Evolutionary conservation across 306 rosid genomes (phyloP).

Genomic region (Trifolium pratense): DNA sequence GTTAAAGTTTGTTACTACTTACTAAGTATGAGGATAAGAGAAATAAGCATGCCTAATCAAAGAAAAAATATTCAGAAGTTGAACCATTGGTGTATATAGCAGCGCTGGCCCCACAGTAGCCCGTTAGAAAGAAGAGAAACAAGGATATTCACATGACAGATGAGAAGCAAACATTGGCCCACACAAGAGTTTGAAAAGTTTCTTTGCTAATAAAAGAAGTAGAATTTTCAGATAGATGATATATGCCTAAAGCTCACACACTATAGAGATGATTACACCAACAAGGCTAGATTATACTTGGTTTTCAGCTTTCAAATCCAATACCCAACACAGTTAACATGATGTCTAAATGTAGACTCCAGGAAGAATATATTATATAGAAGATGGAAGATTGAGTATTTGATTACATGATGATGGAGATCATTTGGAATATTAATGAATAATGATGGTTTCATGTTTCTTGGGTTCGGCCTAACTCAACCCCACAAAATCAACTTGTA

Average conservation of each 20-base stretch:
- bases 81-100: neutral
- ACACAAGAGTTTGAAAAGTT: neutral
- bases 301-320: slow-evolving; percentile 13
- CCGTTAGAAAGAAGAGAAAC: neutral
- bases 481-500: neutral
- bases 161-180: neutral
- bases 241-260: too few relatives aligned
- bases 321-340: neutral
- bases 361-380: neutral
- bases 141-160: neutral
- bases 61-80: neutral
- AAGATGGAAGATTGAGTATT: slow-evolving; percentile 10
- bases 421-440: neutral
- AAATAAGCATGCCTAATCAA: neutral
- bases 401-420: neutral
- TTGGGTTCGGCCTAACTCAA: neutral
- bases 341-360: slow-evolving; percentile 18
- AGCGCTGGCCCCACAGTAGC: neutral
- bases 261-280: too few relatives aligned
- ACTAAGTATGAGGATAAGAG: neutral
- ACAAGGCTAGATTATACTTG: neutral
- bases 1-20: too few relatives aligned
- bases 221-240: neutral
- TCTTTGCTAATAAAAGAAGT: neutral
- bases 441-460: neutral